These are phyloP conservation scores for Termitomyces sp. DNA, from an alignment of 768 basidiomycete genomes.

Conservation along the genomic window DNA sequence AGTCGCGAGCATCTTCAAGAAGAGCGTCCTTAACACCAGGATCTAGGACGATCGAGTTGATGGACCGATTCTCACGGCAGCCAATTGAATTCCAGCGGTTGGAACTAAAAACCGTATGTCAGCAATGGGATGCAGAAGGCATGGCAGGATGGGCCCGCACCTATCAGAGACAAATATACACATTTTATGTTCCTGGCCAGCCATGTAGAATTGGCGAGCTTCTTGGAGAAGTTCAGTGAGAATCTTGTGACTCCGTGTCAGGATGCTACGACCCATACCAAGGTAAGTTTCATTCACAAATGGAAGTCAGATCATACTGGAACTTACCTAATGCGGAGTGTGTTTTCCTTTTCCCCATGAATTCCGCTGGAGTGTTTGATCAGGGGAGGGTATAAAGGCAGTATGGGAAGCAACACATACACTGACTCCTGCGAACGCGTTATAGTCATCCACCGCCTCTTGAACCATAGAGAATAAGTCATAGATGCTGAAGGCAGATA, in stretches of 20 bases:
- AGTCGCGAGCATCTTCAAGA: slow-evolving; percentile 57
- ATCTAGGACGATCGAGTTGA: slow-evolving; percentile 58
- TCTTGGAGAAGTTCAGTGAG: slow-evolving; percentile 40
- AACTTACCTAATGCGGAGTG: slow-evolving; percentile 16
- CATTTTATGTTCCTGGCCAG: slow-evolving; percentile 37
- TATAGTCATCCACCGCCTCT: slow-evolving; percentile 27
- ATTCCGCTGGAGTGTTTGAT: background rate
- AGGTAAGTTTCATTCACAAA: background rate
- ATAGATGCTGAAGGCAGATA: slow-evolving; percentile 31
- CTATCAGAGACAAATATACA: slow-evolving; percentile 39
- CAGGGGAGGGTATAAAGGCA: background rate
- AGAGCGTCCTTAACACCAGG: slow-evolving; percentile 54
- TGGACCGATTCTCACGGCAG: slow-evolving; percentile 51
- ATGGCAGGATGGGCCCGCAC: slow-evolving; percentile 20
- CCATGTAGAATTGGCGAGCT: slow-evolving; percentile 36
- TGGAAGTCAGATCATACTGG: background rate
- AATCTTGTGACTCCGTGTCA: slow-evolving; percentile 34
- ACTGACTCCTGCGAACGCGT: slow-evolving; percentile 11
- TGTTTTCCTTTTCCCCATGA: slow-evolving; percentile 16
- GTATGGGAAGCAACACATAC: slow-evolving; percentile 4
- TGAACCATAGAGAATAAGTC: slow-evolving; percentile 32
- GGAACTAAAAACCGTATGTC: slow-evolving; percentile 5
- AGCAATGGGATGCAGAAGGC: background rate
- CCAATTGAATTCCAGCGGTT: slow-evolving; percentile 49
- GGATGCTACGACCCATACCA: slow-evolving; percentile 28